Percentiles rank a stretch among this genome's conserved stretches.
Evolutionary conservation across 768 basidiomycete species (phyloP).

Genomic region (Tylopilus sp.): DNA sequence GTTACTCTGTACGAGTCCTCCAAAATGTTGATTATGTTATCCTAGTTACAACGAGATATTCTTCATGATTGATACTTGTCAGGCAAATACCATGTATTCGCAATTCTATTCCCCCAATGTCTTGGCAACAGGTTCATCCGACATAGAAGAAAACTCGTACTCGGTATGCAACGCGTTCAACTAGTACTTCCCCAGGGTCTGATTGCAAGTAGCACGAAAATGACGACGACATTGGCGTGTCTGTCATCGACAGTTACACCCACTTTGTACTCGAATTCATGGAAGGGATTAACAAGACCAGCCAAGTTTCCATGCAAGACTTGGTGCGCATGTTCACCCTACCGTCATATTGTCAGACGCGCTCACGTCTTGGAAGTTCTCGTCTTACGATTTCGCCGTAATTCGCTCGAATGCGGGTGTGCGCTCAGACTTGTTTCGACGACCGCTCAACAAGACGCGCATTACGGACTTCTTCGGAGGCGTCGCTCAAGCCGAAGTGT

Average conservation of each 20-base stretch:
- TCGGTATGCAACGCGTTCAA: conserved; percentile 55
- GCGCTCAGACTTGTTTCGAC: conserved; percentile 74
- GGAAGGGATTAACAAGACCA: conserved; percentile 91
- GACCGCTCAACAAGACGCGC: conserved; percentile 56
- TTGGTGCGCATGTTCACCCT: conserved; percentile 51
- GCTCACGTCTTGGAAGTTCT: conserved; percentile 55
- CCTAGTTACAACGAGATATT: conserved; percentile 86
- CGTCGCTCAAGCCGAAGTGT: conserved; percentile 77
- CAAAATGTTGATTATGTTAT: conserved; percentile 30
- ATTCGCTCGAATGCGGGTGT: conserved; percentile 90
- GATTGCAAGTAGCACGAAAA: conserved; percentile 68
- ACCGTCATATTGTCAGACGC: background rate
- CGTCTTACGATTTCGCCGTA: conserved; percentile 65
- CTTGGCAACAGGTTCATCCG: conserved; percentile 84
- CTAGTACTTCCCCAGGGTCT: background rate
- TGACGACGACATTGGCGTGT: conserved; percentile 91
- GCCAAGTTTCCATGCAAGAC: conserved; percentile 73
- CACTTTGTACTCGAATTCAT: conserved; percentile 89
- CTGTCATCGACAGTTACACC: conserved; percentile 93
- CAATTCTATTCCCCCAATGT: conserved; percentile 93
- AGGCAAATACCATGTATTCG: conserved; percentile 93
- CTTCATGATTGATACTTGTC: conserved; percentile 98
- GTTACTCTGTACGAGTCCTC: conserved; percentile 7
- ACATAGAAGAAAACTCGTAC: conserved; percentile 86
- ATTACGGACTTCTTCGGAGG: conserved; percentile 90